Percentiles rank a stretch among this genome's conserved stretches.
phyloP scores from a whole-genome alignment of 2,329 filamentous ascomycete species.

The Tolypocladium album region DNA sequence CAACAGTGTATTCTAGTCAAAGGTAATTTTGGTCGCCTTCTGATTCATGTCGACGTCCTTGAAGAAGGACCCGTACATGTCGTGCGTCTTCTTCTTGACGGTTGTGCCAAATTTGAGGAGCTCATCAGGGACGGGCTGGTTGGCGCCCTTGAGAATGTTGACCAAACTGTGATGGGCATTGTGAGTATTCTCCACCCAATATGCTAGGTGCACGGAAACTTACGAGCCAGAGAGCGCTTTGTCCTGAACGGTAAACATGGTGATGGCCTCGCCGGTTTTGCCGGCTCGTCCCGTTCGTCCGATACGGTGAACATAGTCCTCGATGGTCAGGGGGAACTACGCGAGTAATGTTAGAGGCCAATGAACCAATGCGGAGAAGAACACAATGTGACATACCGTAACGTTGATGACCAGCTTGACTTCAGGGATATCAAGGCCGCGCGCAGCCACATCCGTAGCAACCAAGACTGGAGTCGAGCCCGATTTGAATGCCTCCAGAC shows the following conservation, averaged over 20 bases:
- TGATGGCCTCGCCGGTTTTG: slow-evolving; percentile 79
- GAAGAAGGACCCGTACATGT: slow-evolving; percentile 90
- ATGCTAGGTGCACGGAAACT: slow-evolving; percentile 26
- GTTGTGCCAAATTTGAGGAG: slow-evolving; percentile 94
- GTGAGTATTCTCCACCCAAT: not conserved
- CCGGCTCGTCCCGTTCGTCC: slow-evolving; percentile 90
- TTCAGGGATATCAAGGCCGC: slow-evolving; percentile 88
- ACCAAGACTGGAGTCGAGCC: slow-evolving; percentile 77
- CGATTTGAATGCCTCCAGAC: slow-evolving; percentile 82
- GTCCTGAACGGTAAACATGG: slow-evolving; percentile 89
- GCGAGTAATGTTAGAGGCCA: slow-evolving; percentile 8
- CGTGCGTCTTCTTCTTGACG: slow-evolving; percentile 97
- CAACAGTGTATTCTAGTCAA: slow-evolving; percentile 43
- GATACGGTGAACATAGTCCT: slow-evolving; percentile 97
- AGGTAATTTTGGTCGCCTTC: slow-evolving; percentile 84
- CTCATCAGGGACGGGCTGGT: slow-evolving; percentile 81
- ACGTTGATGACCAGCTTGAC: slow-evolving; percentile 94
- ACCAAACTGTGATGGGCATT: slow-evolving; percentile 50
- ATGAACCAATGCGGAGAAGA: not conserved
- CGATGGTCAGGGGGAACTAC: slow-evolving; percentile 81
- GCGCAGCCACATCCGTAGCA: slow-evolving; percentile 90
- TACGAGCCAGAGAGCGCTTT: slow-evolving; percentile 83
- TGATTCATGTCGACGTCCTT: slow-evolving; percentile 79
- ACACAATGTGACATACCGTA: slow-evolving; percentile 39
- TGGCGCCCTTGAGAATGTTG: slow-evolving; percentile 89